Base-by-base conservation (phyloP, 495 filamentous ascomycete species). In the Penicillium salamii region DNA sequence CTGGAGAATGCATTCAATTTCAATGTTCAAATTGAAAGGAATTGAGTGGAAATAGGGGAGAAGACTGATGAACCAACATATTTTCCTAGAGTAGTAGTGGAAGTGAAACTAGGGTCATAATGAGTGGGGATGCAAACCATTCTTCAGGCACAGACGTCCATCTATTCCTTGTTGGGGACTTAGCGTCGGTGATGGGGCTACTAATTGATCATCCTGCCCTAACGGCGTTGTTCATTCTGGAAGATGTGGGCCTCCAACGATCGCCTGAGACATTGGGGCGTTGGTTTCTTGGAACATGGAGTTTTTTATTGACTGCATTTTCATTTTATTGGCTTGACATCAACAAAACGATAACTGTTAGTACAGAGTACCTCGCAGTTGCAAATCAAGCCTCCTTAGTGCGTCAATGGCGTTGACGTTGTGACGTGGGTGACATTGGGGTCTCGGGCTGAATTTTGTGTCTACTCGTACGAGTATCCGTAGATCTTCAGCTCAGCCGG, bases 61-160 rank as follows among this genome's bases (percentile, higher is more conserved):
- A 17, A 31, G 42, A 13, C 3, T 26, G 23, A 34, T 46, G 50
- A 34, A 11, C 36, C 28, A 13, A 13, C 21, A 7, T 20, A 46
- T 42, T 52, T 26, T 46, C 50, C 42, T 18, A 34, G 46, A 28
- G 5, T 5, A 42, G 40, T 15, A 3, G 23, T 26, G n/a, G 19
- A 44, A 49, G 23, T 54, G 52, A 54, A 49, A 54, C 52, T 54
- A 54, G 52, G 28, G 52, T 40, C 23, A 33, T 39, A 13, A 23
- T 21, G 36, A 18, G 18, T 17, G 7, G 12, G 12, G 3, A 21
- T 13, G n/a, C 19, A 8, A 32, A 13, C 20, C 20, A 20, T 21
- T 39, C 36, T 23, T 23, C 14, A 39, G 20, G 18, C 20, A 17
- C 20, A 21, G 18, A 5, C 13, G 36, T 11, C 9, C 12, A 39